Evolutionary conservation across 2,329 filamentous ascomycete species (phyloP), one percentile per base, ranked within the genome.

Genomic region (Calycina herbarum): DNA sequence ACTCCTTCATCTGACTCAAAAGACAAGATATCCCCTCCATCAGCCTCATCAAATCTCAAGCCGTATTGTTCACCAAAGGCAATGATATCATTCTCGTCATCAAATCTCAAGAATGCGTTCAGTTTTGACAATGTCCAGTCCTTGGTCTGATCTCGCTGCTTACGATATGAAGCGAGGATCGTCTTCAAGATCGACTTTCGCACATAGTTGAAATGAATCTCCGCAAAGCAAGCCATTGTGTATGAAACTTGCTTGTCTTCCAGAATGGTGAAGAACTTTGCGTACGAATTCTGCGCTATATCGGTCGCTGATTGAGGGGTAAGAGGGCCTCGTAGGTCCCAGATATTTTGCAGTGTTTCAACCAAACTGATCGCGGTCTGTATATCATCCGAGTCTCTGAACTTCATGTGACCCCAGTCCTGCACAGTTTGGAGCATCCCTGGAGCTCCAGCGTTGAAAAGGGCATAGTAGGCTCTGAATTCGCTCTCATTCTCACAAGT

Each of bases 201-300:
- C 38, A 89, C 78, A 42, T 82, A 80, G 51, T 85, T 84, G 65
- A 90, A 89, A 72, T 89, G 86, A n/a, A 87, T 85, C 72, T 90
- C 87, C 6, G 87, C 87, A 66, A 90, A 84, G 70, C 88, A 90
- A 15, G 87, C 88, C 86, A 90, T 89, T 0, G 86, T 89, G 72
- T 90, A 90, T 0, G 88, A 89, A 2, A 89, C 83, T 17, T 79
- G 77, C 0, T 80, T 78, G 51, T 83, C 81, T 69, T 85, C 80
- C 33, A 90, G 78, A 59, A 90, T 86, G 29, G 82, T 80, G 72
- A 90, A 89, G 74, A 85, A 89, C 20, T 83, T 81, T 29, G 80
- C 78, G 57, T 82, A 85, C 5, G 80, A 79, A 24, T 81, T 81
- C 51, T 83, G 78, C 1, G 84, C 82, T 29, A 82, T 74, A 11